Base-by-base conservation (phyloP, 345 rosid species). In the Salix udensis region DNA sequence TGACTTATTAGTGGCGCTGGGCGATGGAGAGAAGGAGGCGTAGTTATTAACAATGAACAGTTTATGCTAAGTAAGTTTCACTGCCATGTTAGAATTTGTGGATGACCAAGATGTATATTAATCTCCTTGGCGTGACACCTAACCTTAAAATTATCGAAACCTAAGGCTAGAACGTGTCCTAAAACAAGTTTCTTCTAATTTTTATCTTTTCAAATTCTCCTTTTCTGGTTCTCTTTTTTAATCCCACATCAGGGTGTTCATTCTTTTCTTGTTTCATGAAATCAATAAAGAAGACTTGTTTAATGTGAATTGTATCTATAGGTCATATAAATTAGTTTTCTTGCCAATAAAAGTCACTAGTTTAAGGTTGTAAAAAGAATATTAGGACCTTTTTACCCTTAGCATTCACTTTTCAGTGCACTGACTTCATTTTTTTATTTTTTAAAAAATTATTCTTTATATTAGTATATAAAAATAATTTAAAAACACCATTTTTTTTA, bases 241-340 rank as follows among this genome's bases (percentile, higher is more conserved):
- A 40, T 2, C 44, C 44, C 44, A 40, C 12, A 9, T 2, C 44
- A 89, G 85, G 91, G 99, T 77, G 97, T 94, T 13, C 83, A 96
- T 86, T 92, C 98, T 46, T 91, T 89, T 81, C 92, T 91, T 65
- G 92, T 94, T 58, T 89, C 99, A 72, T 96, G 99, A 97, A 96
- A 96, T 78, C 93, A 95, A 98, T 94, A 83, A 81, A 85, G 65
- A 74, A 58, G 23, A 50, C 70, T 68, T 78, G 42, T 73, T 40
- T 74, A n/a, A 36, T 55, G 53, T 70, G 62, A 21, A 70, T 36
- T 21, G 23, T 34, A 44, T 61, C 11, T 39, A 30, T 15, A 68
- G 36, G 40, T 70, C 58, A 24, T 55, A 21, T 30, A 11, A 9
- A 31, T 23, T 13, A 36, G 1, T 72, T 72, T 19, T 55, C 40